Evolutionary conservation across 768 basidiomycete genomes (phyloP).

Genomic region (Tremella yokohamensis): DNA sequence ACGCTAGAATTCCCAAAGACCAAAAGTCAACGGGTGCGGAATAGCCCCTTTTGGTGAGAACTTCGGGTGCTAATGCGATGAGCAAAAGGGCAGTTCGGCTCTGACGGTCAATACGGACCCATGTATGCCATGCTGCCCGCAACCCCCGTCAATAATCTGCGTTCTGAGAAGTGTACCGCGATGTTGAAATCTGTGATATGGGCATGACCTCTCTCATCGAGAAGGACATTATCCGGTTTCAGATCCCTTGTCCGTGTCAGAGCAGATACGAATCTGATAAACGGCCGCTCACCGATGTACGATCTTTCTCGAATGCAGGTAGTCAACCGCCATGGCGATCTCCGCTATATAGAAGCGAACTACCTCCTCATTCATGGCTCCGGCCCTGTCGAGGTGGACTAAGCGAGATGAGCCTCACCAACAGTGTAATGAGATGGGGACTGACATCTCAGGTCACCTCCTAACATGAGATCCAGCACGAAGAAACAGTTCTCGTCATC

Average conservation of each 20-base stretch:
- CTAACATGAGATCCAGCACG: constrained; percentile 93
- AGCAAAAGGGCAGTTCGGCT: not conserved
- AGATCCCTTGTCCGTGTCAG: constrained; percentile 63
- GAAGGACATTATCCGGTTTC: constrained; percentile 94
- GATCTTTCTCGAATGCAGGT: constrained; percentile 86
- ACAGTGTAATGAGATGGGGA: constrained; percentile 8
- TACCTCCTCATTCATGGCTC: constrained; percentile 70
- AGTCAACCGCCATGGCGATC: constrained; percentile 78
- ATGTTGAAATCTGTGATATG: constrained; percentile 99
- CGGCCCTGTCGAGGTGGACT: constrained; percentile 84
- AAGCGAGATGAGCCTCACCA: constrained; percentile 15
- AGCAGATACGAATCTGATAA: not conserved
- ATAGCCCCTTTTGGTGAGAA: constrained; percentile 88
- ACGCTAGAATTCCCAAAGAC: constrained; percentile 90
- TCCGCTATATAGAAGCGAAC: constrained; percentile 88
- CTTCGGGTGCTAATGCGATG: constrained; percentile 68
- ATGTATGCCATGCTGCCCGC: constrained; percentile 99
- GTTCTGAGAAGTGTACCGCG: constrained; percentile 92
- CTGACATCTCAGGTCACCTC: constrained; percentile 88
- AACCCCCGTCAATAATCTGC: constrained; percentile 81
- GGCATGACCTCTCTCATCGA: constrained; percentile 89
- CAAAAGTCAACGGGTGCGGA: constrained; percentile 94
- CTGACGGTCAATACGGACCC: constrained; percentile 57
- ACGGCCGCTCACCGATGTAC: constrained; percentile 76
- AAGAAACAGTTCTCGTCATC: constrained; percentile 98